These are phyloP conservation scores for Rhododendron williamsianum DNA, from an alignment of 148 eudicot genomes.

Conservation along the genomic window DNA sequence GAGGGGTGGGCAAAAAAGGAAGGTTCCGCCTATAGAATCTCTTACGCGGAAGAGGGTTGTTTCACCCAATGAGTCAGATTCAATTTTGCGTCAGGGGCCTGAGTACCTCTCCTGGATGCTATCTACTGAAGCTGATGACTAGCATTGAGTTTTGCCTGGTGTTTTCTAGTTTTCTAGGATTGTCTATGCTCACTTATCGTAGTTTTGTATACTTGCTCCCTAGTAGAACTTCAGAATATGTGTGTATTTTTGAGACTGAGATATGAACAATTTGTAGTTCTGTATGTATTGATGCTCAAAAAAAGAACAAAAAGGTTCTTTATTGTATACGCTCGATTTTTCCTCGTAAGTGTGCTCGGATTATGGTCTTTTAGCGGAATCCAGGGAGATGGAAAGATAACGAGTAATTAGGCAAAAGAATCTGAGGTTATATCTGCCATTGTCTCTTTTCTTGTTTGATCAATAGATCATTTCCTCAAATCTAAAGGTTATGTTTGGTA, in stretches of 20 bases:
- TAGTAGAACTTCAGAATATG: not conserved
- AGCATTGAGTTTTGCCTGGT: not conserved
- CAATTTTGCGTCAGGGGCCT: constrained; percentile 14
- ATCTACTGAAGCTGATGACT: constrained; percentile 17
- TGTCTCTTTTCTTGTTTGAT: not conserved
- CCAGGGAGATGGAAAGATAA: not conserved
- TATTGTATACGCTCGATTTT: not conserved
- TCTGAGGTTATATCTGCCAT: too few species aligned
- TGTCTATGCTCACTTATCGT: not conserved
- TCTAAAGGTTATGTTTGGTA: too few species aligned
- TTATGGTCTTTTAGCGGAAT: not conserved
- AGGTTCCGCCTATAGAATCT: constrained; percentile 29
- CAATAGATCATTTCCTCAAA: too few species aligned
- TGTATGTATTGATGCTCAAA: not conserved
- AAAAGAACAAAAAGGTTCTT: not conserved
- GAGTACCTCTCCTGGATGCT: constrained; percentile 33
- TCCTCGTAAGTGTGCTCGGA: not conserved
- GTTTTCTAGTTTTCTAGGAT: not conserved
- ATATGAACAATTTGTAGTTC: not conserved
- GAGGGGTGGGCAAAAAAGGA: constrained; percentile 50
- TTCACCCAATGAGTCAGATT: constrained; percentile 27
- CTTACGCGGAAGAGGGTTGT: constrained; percentile 37
- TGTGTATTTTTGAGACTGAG: not conserved
- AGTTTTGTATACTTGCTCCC: not conserved
- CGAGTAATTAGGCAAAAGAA: too few species aligned